Evolutionary conservation across 2,329 filamentous ascomycete genomes (phyloP), one percentile per base, ranked within the genome.

Genomic region (Nothophoma quercina): DNA sequence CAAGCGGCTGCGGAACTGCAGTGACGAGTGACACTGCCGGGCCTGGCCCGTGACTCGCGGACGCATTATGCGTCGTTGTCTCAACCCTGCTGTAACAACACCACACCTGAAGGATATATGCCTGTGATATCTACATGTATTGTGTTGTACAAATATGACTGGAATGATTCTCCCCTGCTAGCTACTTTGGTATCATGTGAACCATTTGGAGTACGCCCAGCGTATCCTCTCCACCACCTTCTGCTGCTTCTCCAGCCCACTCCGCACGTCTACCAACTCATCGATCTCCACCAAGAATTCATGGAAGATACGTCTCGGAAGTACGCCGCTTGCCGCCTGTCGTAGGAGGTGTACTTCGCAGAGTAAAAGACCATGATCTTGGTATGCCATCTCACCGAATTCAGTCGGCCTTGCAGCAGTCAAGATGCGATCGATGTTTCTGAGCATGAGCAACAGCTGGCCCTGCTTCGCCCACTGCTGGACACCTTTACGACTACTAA

Each of bases 201-300:
- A 73, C 88, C 89, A 97, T 70, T 87, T 88, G 2, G 85, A 85
- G 78, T 97, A 98, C 4, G 89, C 89, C 93, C 95, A 98, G 58
- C 90, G 83, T 62, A 98, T 91, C 54, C 95, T 83, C 64, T 93
- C 86, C 46, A 96, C 78, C 34, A 93, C 89, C 70, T 85, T 88
- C 54, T 87, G 82, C 78, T 98, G 93, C 63, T 87, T 83, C 65
- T 87, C 84, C 43, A 96, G 83, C 2, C 91, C 91, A 63, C 86
- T 88, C 39, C 85, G 78, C 59, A 93, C 86, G 69, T 96, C 92
- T 16, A 91, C 86, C 40, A 99, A 79, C 66, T 97, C 93, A 54
- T 89, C 86, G 26, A 96, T 79, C 70, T 99, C 95, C 72, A 96
- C 90, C 49, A 92, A 76, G 67, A 99, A 97, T 65, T 97, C 93